Percentiles rank a stretch among this genome's conserved stretches.
Conservation (phyloP, 129 eudicot species). For the Kitagawia praeruptora region DNA sequence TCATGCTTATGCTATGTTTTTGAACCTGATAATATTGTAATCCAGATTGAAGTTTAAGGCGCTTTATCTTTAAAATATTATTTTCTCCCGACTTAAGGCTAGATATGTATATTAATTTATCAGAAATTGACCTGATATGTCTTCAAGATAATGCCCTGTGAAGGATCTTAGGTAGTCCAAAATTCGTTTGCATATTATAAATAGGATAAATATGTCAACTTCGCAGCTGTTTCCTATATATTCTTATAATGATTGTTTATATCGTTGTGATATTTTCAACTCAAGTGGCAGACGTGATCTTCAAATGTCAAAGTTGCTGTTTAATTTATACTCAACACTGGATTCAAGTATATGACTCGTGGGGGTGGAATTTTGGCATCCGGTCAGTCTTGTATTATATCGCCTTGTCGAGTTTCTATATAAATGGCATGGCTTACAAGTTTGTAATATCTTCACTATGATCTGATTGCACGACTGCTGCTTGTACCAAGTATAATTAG, state of each 20-base stretch:
- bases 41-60: background rate
- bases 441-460: background rate
- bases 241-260: background rate
- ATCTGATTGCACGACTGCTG: background rate
- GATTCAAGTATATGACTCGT: background rate
- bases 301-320: background rate
- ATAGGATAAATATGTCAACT: background rate
- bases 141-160: background rate
- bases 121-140: background rate
- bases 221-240: background rate
- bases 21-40: too few species aligned
- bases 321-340: background rate
- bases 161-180: background rate
- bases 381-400: background rate
- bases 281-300: background rate
- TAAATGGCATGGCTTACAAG: background rate
- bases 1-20: background rate
- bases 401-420: background rate
- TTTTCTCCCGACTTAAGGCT: background rate
- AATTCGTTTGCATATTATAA: background rate
- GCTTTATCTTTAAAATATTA: background rate
- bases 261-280: background rate
- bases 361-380: background rate
- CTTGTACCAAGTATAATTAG: background rate
- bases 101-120: background rate